These are phyloP conservation scores for Microbotryomycetes sp. DNA, from an alignment of 1,284 basidiomycete species.

Conservation along the genomic window DNA sequence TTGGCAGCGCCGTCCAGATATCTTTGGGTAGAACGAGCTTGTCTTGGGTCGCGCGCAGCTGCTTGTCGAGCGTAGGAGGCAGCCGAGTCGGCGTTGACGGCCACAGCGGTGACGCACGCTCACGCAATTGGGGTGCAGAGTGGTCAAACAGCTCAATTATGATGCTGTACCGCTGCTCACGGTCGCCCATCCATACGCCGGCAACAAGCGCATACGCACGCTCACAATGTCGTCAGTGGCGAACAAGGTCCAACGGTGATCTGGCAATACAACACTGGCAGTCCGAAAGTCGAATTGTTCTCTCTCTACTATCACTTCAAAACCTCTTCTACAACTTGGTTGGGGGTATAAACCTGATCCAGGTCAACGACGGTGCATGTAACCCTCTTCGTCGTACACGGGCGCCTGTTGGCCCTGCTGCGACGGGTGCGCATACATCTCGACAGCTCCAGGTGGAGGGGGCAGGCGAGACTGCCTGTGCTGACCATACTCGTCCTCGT, in stretches of 20 bases:
- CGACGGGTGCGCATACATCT: not conserved
- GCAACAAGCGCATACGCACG: too few relatives aligned
- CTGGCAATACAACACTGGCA: too few relatives aligned
- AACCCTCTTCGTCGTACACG: not conserved
- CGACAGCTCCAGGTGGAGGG: not conserved
- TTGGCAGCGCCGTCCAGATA: conserved; percentile 22
- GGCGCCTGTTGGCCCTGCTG: not conserved
- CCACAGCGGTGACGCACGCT: conserved; percentile 14
- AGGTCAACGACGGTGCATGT: not conserved
- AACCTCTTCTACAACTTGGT: too few relatives aligned
- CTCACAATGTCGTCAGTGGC: too few relatives aligned
- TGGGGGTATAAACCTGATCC: too few relatives aligned
- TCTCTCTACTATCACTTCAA: too few relatives aligned
- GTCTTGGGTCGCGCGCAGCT: conserved; percentile 2
- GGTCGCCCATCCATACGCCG: not conserved
- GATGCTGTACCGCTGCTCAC: conserved; percentile 7
- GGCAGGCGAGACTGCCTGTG: not conserved
- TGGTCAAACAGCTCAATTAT: conserved; percentile 19
- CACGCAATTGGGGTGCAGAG: not conserved
- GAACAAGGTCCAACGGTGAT: too few relatives aligned
- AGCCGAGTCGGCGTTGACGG: conserved; percentile 30
- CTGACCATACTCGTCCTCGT: not conserved
- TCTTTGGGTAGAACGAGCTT: conserved; percentile 10
- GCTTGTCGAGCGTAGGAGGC: conserved; percentile 25
- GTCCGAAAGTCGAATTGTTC: too few relatives aligned